Evolutionary conservation across 371 early-diverging fungal genomes (phyloP).

Genomic region (Mortierella sp.): DNA sequence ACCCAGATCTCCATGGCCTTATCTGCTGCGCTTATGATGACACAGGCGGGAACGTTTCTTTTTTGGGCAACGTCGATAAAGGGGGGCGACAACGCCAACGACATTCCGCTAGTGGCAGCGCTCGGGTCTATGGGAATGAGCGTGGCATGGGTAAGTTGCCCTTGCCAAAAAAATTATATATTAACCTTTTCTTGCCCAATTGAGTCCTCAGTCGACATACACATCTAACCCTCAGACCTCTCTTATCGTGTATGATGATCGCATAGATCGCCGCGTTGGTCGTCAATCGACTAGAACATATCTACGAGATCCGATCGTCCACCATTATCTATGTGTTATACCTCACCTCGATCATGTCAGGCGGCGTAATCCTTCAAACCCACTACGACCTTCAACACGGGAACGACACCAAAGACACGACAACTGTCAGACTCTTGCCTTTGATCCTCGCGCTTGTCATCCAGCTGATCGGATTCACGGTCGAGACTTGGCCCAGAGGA

Average conservation of each 20-base stretch:
- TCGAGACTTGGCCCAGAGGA: conserved; percentile 42
- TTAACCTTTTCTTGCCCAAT: background rate
- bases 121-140: conserved; percentile 30
- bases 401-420: background rate
- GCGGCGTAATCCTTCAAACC: conserved; percentile 15
- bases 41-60: background rate
- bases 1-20: conserved; percentile 30
- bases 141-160: conserved; percentile 22
- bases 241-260: background rate
- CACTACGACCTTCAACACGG: conserved; percentile 8
- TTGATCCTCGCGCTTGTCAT: background rate
- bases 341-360: conserved; percentile 12
- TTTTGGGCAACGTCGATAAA: background rate
- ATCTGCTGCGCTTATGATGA: conserved; percentile 9
- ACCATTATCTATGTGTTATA: conserved; percentile 25
- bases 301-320: conserved; percentile 31
- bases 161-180: background rate
- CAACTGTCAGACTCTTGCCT: background rate
- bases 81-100: background rate
- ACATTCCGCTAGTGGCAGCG: background rate
- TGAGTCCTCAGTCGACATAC: background rate
- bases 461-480: conserved; percentile 16
- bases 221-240: too few species aligned
- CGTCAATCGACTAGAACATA: conserved; percentile 21
- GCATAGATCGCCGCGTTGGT: conserved; percentile 8